Conservation (phyloP, 192 early-diverging fungal genomes). For the Coemansia sp. region DNA sequence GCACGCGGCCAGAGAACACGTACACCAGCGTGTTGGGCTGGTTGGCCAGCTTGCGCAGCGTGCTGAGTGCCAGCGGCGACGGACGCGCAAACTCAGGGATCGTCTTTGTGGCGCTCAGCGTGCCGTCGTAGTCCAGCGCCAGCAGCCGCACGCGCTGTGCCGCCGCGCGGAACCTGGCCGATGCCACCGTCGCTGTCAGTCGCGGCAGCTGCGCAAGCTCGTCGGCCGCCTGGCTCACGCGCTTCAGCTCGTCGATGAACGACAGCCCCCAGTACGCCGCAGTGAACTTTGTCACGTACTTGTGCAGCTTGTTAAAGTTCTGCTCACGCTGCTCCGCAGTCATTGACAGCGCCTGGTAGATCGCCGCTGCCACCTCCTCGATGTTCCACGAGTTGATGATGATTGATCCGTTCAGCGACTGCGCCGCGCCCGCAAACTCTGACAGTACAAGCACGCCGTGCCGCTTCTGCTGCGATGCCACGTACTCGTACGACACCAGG, state of each 20-base stretch:
- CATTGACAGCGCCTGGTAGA: slow-evolving; percentile 94
- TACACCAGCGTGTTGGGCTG: slow-evolving; percentile 91
- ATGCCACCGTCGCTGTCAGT: slow-evolving; percentile 19
- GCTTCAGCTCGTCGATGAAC: slow-evolving; percentile 86
- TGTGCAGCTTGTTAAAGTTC: slow-evolving; percentile 89
- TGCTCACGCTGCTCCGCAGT: slow-evolving; percentile 71
- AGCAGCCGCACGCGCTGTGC: slow-evolving; percentile 59
- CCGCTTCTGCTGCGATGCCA: slow-evolving; percentile 83
- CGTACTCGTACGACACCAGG: slow-evolving; percentile 98
- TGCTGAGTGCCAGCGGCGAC: slow-evolving; percentile 67
- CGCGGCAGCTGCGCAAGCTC: slow-evolving; percentile 51
- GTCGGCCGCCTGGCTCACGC: slow-evolving; percentile 58
- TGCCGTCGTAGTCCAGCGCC: slow-evolving; percentile 97
- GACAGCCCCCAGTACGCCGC: slow-evolving; percentile 96
- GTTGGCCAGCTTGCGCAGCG: slow-evolving; percentile 69
- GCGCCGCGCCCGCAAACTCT: slow-evolving; percentile 99
- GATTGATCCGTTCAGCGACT: slow-evolving; percentile 94
- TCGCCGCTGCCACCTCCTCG: slow-evolving; percentile 86
- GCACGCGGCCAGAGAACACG: slow-evolving; percentile 90
- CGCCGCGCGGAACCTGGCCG: background rate
- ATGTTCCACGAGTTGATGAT: slow-evolving; percentile 99
- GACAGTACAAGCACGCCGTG: slow-evolving; percentile 96
- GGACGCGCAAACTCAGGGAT: slow-evolving; percentile 95
- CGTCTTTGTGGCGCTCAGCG: slow-evolving; percentile 80
- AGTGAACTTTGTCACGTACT: slow-evolving; percentile 96